Percentiles rank a stretch among this genome's conserved stretches.
phyloP scores from a whole-genome alignment of 371 early-diverging fungal genomes.

The Mucor mucedo region DNA sequence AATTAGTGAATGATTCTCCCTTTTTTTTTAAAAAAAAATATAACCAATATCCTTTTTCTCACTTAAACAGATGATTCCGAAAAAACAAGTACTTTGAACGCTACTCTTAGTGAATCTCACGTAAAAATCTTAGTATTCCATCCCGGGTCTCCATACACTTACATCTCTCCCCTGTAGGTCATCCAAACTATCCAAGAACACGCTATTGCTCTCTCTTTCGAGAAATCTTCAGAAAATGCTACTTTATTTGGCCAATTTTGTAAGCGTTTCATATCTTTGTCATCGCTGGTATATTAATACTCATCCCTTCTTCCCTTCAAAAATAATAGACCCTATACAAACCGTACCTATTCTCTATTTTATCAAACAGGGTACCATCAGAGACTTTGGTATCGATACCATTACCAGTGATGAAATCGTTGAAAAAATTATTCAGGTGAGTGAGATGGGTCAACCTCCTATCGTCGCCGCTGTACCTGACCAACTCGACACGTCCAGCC shows the following conservation, averaged over 20 bases:
- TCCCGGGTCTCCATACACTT: not conserved
- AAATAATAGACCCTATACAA: conserved; percentile 25
- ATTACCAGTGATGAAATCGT: conserved; percentile 21
- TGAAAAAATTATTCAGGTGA: conserved; percentile 18
- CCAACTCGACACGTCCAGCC: not conserved
- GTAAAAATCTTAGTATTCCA: conserved; percentile 4
- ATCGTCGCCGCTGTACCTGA: not conserved
- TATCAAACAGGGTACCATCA: conserved; percentile 37
- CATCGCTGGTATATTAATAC: not conserved
- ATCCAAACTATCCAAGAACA: conserved; percentile 14
- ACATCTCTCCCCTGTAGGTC: conserved; percentile 6
- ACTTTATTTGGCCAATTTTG: conserved; percentile 32
- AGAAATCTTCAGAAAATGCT: conserved; percentile 29
- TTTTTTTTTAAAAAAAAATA: not conserved
- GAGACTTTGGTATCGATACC: conserved; percentile 32
- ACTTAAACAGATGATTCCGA: conserved; percentile 27
- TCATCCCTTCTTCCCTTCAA: too few relatives aligned
- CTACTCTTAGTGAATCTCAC: conserved; percentile 14
- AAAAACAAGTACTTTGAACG: conserved; percentile 19
- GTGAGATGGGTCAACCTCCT: not conserved
- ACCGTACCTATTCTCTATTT: conserved; percentile 35
- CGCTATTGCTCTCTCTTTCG: conserved; percentile 26
- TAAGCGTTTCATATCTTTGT: conserved; percentile 8
- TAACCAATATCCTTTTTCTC: not conserved
- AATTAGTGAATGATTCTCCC: too few relatives aligned